Conservation (phyloP, 2,329 filamentous ascomycete genomes). For the Sporothrix phasma region DNA sequence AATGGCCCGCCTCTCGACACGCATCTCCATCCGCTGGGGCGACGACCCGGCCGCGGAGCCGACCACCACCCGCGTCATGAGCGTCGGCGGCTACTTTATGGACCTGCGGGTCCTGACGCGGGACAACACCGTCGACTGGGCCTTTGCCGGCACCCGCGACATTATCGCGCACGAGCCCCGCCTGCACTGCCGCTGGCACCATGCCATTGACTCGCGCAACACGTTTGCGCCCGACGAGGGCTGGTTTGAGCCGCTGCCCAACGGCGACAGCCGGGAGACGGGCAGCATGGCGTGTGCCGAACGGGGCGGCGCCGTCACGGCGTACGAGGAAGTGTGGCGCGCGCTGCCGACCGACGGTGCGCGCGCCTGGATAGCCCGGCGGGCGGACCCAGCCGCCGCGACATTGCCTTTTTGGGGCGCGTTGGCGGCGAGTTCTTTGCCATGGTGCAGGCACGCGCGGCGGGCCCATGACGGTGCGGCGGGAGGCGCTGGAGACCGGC, state of each 20-base stretch:
- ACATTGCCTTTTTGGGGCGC: background rate
- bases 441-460: background rate
- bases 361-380: background rate
- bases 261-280: constrained; percentile 13
- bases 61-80: constrained; percentile 8
- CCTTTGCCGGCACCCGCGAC: constrained; percentile 11
- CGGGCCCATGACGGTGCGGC: background rate
- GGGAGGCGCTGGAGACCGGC: background rate
- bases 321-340: constrained; percentile 15
- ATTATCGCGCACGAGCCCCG: background rate
- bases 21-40: constrained; percentile 14
- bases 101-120: constrained; percentile 12
- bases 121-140: constrained; percentile 11
- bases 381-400: background rate
- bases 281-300: constrained; percentile 13
- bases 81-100: constrained; percentile 9
- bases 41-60: constrained; percentile 6
- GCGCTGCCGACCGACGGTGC: background rate
- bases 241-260: constrained; percentile 3
- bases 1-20: constrained; percentile 10
- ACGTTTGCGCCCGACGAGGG: constrained; percentile 11
- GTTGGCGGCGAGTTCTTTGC: background rate
- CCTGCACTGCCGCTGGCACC: constrained; percentile 12
- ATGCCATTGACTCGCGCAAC: constrained; percentile 10
- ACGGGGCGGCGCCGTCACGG: background rate